Conservation (phyloP, 345 rosid species). For the rapeseed (Brassica napus) region DNA sequence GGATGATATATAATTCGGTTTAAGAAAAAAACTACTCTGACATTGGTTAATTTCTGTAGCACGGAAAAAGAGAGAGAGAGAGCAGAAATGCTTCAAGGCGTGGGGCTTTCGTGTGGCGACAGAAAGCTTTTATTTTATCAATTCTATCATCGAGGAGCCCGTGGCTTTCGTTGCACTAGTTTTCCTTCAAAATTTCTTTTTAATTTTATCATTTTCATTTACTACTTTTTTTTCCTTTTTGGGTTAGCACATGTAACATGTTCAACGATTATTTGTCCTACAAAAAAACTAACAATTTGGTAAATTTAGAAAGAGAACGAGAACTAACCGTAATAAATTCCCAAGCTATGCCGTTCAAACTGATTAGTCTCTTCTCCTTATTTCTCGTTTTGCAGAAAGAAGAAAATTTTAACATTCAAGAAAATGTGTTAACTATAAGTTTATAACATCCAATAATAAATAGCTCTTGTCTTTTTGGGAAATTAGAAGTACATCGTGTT, state of each 20-base stretch:
- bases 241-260: slow-evolving; percentile 32
- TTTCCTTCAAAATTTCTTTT: neutral
- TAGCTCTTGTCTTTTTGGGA: neutral
- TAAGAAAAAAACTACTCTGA: neutral
- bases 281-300: slow-evolving; percentile 28
- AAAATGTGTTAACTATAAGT: neutral
- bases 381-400: slow-evolving; percentile 17
- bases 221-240: slow-evolving; percentile 10
- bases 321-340: slow-evolving; percentile 34
- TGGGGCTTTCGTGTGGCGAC: slow-evolving; percentile 20
- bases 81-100: neutral
- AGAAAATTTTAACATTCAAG: neutral
- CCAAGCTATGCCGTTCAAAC: slow-evolving; percentile 2
- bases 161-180: slow-evolving; percentile 12
- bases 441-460: neutral
- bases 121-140: neutral
- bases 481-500: neutral
- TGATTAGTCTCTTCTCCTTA: neutral
- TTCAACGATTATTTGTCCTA: slow-evolving; percentile 16
- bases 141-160: slow-evolving; percentile 17
- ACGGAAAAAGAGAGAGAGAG: neutral
- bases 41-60: neutral
- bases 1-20: too few relatives aligned
- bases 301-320: slow-evolving; percentile 24
- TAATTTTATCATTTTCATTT: neutral